Evolutionary conservation across 106 monocot species (phyloP), one percentile per base, ranked within the genome.

Genomic region (Platanthera zijinensis): DNA sequence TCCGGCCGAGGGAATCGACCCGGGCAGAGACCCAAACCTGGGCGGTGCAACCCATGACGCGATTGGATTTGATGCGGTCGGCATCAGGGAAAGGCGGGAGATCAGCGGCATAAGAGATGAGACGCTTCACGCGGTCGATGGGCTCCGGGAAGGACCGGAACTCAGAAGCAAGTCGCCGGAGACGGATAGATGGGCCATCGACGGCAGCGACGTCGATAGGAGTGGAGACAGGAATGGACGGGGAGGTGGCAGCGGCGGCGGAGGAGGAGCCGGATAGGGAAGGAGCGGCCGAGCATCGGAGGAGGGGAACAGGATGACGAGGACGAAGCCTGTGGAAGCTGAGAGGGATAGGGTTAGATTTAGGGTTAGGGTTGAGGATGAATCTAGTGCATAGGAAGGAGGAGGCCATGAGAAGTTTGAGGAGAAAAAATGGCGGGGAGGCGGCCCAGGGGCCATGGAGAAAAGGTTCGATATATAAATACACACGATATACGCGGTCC

Each of bases 1-100:
- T 87, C 69, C 89, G 74, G n/a, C 85, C 80, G 50, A 21, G 62
- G 22, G 21, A 71, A 69, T 88, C 86, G 48, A 83, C 67, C 10
- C 57, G 13, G 9, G 83, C 88, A 1, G 85, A 51, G 70, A 88
- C 56, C 89, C 89, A 91, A 30, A 99, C 99, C 94, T 87, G 90
- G 5, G 99, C 89, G 50, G 94, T 94, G 83, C 99, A 99, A 7
- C 99, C 99, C 88, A 90, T 90, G 74, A 99, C 94, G 66, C 99
- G 86, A 77, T 99, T 99, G 69, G 73, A 66, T 7, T 82, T 51
- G 51, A 74, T 71, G 61, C 88, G 84, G 11, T 74, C 85, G 11
- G 80, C 30, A 46, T 84, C 86, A 3, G 86, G 79, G 46, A 92
- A 71, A 6, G 80, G 78, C 50, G 86, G 84, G 74, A 92, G 94